These are phyloP conservation scores for Pelargonium nanum DNA, from an alignment of 345 rosid species.

Conservation along the genomic window DNA sequence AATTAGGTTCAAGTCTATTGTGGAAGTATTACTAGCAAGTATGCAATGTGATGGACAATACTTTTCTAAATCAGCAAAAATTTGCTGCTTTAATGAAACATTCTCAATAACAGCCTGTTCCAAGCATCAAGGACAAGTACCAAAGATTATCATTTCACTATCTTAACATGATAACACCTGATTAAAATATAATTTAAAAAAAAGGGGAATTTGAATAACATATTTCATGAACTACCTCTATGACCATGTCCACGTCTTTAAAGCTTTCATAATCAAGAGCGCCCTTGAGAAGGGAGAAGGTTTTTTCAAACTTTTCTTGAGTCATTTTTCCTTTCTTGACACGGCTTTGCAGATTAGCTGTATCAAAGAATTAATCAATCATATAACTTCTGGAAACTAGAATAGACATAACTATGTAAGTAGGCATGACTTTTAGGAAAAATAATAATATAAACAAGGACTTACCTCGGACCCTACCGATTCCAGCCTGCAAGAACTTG, in stretches of 20 bases:
- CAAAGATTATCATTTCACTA: slow-evolving; percentile 3
- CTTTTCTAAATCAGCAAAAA: slow-evolving; percentile 86
- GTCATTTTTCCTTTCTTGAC: slow-evolving; percentile 75
- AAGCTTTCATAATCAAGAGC: slow-evolving; percentile 76
- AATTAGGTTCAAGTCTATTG: slow-evolving; percentile 35
- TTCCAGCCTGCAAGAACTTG: slow-evolving; percentile 74
- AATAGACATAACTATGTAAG: not conserved
- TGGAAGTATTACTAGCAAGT: slow-evolving; percentile 41
- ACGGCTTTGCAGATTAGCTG: slow-evolving; percentile 83
- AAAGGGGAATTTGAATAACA: not conserved
- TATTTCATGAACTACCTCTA: slow-evolving; percentile 49
- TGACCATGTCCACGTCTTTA: slow-evolving; percentile 82
- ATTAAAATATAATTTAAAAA: too few species aligned
- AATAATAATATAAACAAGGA: not conserved
- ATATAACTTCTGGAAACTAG: not conserved
- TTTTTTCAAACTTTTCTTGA: slow-evolving; percentile 62
- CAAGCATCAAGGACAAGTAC: slow-evolving; percentile 19
- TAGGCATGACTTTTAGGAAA: not conserved
- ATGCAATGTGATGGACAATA: slow-evolving; percentile 76
- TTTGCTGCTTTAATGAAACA: slow-evolving; percentile 78
- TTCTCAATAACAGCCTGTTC: slow-evolving; percentile 88
- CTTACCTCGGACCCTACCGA: slow-evolving; percentile 75
- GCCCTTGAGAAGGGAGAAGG: slow-evolving; percentile 64
- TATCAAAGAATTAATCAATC: not conserved
- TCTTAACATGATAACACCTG: not conserved